These are phyloP conservation scores for Quercus rubra DNA, from an alignment of 306 rosid genomes.

Conservation along the genomic window DNA sequence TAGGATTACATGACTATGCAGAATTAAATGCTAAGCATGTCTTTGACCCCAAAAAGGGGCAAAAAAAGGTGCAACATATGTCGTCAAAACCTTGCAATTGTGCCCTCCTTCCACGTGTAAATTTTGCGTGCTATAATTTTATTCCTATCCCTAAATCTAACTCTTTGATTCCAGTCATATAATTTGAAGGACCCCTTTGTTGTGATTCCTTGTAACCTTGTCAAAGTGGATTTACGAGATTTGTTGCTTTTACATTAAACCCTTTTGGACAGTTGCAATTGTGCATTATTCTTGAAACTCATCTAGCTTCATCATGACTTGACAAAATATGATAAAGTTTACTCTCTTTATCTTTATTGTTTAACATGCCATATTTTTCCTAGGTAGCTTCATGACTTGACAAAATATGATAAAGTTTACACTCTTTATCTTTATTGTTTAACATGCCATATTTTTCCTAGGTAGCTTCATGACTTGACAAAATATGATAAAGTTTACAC, in stretches of 20 bases:
- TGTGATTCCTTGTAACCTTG: background rate
- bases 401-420: background rate
- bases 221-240: background rate
- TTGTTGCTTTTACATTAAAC: background rate
- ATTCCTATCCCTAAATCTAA: background rate
- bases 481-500: background rate
- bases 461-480: conserved; percentile 29
- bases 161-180: background rate
- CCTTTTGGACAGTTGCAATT: background rate
- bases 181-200: background rate
- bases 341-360: background rate
- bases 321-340: background rate
- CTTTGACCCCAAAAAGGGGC: no score
- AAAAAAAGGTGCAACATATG: background rate
- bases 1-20: background rate
- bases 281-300: background rate
- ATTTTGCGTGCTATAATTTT: background rate
- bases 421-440: conserved; percentile 6
- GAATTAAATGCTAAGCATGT: background rate
- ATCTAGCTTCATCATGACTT: background rate
- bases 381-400: conserved; percentile 59
- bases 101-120: background rate
- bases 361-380: conserved; percentile 24
- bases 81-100: background rate
- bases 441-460: conserved; percentile 22